These are phyloP conservation scores for Lumnitzera racemosa DNA, from an alignment of 345 rosid genomes.

Conservation along the genomic window DNA sequence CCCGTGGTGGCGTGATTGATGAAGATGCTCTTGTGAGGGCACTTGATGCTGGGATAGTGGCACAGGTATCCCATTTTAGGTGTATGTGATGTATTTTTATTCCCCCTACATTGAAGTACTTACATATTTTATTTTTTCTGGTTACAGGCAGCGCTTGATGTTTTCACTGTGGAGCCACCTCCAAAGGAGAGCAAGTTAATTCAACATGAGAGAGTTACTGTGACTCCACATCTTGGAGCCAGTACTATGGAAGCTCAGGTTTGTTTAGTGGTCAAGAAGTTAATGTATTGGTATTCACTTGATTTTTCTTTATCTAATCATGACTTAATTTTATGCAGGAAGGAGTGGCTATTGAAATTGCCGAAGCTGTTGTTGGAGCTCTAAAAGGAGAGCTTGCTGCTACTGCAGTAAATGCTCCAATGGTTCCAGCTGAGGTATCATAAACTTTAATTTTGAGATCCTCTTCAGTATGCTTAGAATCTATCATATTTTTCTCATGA, in stretches of 20 bases:
- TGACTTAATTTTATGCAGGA: conserved; percentile 28
- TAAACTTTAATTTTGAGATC: not conserved
- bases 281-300: not conserved
- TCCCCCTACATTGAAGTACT: not conserved
- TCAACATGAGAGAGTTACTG: conserved; percentile 72
- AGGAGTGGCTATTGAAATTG: conserved; percentile 90
- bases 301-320: not conserved
- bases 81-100: not conserved
- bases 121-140: not conserved
- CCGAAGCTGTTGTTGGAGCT: conserved; percentile 91
- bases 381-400: conserved; percentile 86
- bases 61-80: conserved; percentile 34
- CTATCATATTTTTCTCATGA: too few relatives aligned
- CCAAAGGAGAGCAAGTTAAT: conserved; percentile 62
- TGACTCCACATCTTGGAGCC: conserved; percentile 90
- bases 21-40: conserved; percentile 89
- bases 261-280: conserved; percentile 6
- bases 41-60: conserved; percentile 70
- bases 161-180: conserved; percentile 75
- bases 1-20: conserved; percentile 90
- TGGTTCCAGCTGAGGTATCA: conserved; percentile 88
- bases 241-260: conserved; percentile 94
- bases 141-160: conserved; percentile 72
- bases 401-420: conserved; percentile 90
- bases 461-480: not conserved